Evolutionary conservation across 2,329 filamentous ascomycete genomes (phyloP), one percentile per base, ranked within the genome.

Genomic region (Talaromyces sp.): DNA sequence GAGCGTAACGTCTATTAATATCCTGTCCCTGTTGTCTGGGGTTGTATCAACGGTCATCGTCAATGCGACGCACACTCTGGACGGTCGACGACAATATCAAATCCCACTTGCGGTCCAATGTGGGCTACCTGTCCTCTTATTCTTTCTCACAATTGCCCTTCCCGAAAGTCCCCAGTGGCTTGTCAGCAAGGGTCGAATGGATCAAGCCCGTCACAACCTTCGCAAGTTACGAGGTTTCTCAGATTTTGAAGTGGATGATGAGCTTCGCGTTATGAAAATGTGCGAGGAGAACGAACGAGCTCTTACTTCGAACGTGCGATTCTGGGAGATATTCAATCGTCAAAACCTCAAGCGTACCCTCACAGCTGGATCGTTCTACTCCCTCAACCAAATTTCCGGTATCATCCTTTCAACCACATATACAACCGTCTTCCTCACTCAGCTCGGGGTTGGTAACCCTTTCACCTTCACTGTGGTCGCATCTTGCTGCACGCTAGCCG

Each of bases 341-440:
- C 59, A 73, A 19, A 72, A 79, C 61, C 69, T 79, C 56, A 71
- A 72, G 59, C 75, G 77, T 17, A 79, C 77, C 17, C 60, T 79
- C 37, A 74, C 73, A 7, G 75, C 72, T 1, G 75, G 75, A 3
- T 73, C 75, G 1, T 75, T 77, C 61, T 75, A 73, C 62, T 75
- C 72, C 41, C 67, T 77, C 19, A 76, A 76, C 54, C 77, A 79
- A 59, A 70, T 79, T 22, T 75, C 74, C 5, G 77, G 77, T 11
- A 64, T 78, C 60, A 77, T 78, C 37, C 70, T 79, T 9, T 74
- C 74, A 25, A 75, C 73, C 1, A 78, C 76, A 1, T 79, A 79
- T 62, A 71, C 75, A 10, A 78, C 77, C 0, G 72, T 78, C 56
- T 75, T 79, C 61, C 71, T 79, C 11, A 73, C 73, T 11, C 69